These are phyloP conservation scores for Cadophora luteo-olivacea DNA, from an alignment of 2,329 filamentous ascomycete genomes.

Conservation along the genomic window DNA sequence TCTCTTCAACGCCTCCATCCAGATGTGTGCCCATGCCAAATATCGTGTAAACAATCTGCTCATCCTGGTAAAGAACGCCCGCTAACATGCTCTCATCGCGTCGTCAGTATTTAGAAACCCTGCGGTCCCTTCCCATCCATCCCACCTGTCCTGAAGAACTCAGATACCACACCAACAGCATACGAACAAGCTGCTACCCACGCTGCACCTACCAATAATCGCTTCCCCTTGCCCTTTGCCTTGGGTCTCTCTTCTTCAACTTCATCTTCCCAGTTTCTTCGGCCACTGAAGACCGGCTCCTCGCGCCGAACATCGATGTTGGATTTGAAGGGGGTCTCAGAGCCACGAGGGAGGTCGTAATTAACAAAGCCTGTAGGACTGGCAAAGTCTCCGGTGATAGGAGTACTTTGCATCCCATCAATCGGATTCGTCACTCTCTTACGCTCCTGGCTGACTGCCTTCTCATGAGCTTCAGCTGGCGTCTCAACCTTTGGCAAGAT, in stretches of 20 bases:
- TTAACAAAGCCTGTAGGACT: constrained; percentile 72
- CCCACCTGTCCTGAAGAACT: constrained; percentile 60
- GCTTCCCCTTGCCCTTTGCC: constrained; percentile 53
- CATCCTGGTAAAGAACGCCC: background rate
- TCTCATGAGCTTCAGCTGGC: background rate
- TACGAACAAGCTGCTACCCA: constrained; percentile 64
- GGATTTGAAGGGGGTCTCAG: constrained; percentile 50
- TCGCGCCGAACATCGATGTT: constrained; percentile 54
- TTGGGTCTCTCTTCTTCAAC: constrained; percentile 40
- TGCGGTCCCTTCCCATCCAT: constrained; percentile 48
- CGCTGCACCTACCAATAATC: constrained; percentile 58
- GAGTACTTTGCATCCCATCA: constrained; percentile 48
- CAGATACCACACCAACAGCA: constrained; percentile 62
- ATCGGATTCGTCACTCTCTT: constrained; percentile 58
- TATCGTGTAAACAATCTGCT: constrained; percentile 3
- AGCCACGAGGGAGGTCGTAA: constrained; percentile 53
- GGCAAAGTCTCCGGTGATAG: constrained; percentile 61
- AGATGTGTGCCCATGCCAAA: background rate
- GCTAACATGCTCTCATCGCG: constrained; percentile 4
- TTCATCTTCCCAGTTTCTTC: constrained; percentile 41
- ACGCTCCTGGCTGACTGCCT: constrained; percentile 24
- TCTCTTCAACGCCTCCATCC: background rate
- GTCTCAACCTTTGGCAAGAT: background rate
- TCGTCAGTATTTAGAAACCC: constrained; percentile 35
- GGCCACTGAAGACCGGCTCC: constrained; percentile 55